These are phyloP conservation scores for Aspergillus sp. DNA, from an alignment of 2,329 filamentous ascomycete genomes.

Conservation along the genomic window DNA sequence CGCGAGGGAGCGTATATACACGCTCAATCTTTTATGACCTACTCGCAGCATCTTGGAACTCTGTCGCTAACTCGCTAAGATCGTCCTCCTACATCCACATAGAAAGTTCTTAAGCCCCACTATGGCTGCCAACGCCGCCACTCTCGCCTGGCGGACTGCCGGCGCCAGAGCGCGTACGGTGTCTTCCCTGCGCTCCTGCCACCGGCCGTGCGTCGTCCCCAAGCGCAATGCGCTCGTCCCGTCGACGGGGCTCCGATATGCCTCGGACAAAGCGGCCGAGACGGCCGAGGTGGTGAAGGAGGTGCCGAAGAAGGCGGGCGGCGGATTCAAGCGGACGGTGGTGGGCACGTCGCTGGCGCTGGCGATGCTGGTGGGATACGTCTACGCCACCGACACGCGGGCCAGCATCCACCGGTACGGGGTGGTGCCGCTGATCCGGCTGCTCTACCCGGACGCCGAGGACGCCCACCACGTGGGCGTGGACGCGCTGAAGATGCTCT, in stretches of 20 bases:
- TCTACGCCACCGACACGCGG: conserved; percentile 74
- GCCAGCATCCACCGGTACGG: conserved; percentile 68
- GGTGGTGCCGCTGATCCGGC: conserved; percentile 49
- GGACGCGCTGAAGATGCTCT: conserved; percentile 66
- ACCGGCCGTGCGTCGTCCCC: conserved; percentile 20
- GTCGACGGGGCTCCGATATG: conserved; percentile 9
- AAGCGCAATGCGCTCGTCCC: background rate
- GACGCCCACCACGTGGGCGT: conserved; percentile 87
- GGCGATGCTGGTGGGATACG: conserved; percentile 52
- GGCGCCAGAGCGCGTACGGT: conserved; percentile 25
- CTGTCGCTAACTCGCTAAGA: background rate
- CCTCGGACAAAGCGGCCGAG: conserved; percentile 14
- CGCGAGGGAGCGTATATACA: no score
- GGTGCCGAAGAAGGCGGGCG: conserved; percentile 29
- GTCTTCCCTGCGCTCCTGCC: conserved; percentile 21
- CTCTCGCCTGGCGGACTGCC: conserved; percentile 25
- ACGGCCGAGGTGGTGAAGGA: conserved; percentile 22
- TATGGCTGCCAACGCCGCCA: conserved; percentile 24
- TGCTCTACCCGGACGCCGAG: conserved; percentile 57
- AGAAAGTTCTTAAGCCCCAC: background rate
- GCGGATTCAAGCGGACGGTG: conserved; percentile 27
- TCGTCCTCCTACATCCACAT: no score
- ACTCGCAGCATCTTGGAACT: no score
- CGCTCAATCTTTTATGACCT: no score
- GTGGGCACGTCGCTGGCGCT: conserved; percentile 55